phyloP scores from a whole-genome alignment of 352 stramenopile genomes.

The Globisporangium camurandrum region DNA sequence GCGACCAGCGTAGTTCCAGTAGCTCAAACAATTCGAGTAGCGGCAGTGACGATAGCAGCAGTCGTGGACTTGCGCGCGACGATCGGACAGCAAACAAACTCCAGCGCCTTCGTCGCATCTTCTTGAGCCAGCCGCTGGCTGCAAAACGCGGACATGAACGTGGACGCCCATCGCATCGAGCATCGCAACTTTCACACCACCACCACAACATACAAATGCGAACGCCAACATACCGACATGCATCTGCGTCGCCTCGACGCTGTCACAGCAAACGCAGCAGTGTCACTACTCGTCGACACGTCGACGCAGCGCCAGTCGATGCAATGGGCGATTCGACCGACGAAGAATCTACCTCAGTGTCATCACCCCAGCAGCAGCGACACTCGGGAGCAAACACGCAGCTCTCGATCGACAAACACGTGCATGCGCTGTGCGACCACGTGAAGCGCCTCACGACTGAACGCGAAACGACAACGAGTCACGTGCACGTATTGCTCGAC shows the following conservation, averaged over 20 bases:
- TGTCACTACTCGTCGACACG: neutral
- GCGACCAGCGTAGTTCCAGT: neutral
- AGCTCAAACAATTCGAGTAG: slow-evolving; percentile 12
- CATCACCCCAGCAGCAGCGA: neutral
- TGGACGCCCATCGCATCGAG: neutral
- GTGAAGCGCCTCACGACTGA: slow-evolving; percentile 33
- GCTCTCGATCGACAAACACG: slow-evolving; percentile 39
- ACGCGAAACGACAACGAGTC: slow-evolving; percentile 31
- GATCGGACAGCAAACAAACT: slow-evolving; percentile 30
- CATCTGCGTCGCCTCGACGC: neutral
- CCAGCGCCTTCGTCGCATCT: slow-evolving; percentile 53
- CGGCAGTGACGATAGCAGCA: slow-evolving; percentile 11
- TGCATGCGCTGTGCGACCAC: slow-evolving; percentile 38
- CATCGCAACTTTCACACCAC: neutral
- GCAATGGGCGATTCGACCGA: slow-evolving; percentile 1
- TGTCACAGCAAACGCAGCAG: neutral
- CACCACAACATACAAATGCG: neutral
- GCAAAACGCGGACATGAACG: neutral
- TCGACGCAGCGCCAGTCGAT: neutral
- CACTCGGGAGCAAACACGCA: neutral
- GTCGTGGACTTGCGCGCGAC: slow-evolving; percentile 9
- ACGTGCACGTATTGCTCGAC: slow-evolving; percentile 35
- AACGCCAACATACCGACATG: neutral
- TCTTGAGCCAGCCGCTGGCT: slow-evolving; percentile 38
- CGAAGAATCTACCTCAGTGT: neutral